Evolutionary conservation across 2,329 filamentous ascomycete genomes (phyloP), one percentile per base, ranked within the genome.

Genomic region (Macroventuria anomochaeta): DNA sequence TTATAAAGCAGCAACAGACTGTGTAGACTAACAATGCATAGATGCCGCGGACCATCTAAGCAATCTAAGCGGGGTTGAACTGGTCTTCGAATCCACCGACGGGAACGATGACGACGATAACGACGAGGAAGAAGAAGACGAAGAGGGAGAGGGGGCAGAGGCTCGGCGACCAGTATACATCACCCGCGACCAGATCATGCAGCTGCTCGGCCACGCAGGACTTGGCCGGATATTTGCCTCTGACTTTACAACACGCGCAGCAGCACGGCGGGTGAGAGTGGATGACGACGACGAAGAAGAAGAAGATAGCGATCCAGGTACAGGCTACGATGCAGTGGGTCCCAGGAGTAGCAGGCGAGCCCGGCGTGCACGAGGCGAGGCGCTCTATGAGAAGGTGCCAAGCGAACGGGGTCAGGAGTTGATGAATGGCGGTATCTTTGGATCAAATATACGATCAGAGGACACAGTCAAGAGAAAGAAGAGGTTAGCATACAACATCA

Each of bases 401-500:
- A 96, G 88, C 65, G 85, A 89, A 10, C 82, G 85, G 57, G 93
- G 95, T 7, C 80, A 76, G 41, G 85, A 88, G 63, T 78, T 97
- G 57, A 96, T 97, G 92, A 81, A 85, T 32, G 88, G 87, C 25
- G 93, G 93, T 1, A 80, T 79, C 2, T 97, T 97, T 75, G 93
- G 93, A 28, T 80, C 81, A 15, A 88, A 86, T 52, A 82, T 88
- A 42, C 71, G 78, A 31, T 67, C 68, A 37, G 75, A 80, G 52
- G 78, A 79, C 63, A 79, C 78, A 61, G 81, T 75, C 55, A 85
- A 87, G 70, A 83, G 85, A 58, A 86, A 83, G 62, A 80, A 77
- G 62, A 81, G 77, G 37, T 73, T 96, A 15, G 83, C 87, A 10
- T 83, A 85, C 51, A 84, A 89, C 38, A 81, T 97, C 58, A 81